Percentiles rank a stretch among this genome's conserved stretches.
phyloP scores from a whole-genome alignment of 495 filamentous ascomycete genomes.

The Evansstolkia leycettana region DNA sequence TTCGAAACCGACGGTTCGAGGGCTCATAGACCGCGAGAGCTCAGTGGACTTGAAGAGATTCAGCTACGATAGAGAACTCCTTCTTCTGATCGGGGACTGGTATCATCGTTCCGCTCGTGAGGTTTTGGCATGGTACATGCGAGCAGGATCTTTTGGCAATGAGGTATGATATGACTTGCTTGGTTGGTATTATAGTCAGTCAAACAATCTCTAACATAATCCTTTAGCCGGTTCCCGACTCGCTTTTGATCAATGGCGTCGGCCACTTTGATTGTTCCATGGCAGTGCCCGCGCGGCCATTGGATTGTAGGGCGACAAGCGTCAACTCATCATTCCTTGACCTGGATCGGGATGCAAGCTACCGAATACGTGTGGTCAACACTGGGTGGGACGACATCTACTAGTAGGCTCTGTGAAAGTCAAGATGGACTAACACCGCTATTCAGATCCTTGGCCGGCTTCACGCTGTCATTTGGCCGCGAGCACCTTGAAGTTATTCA shows the following conservation, averaged over 20 bases:
- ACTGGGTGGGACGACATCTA: slow-evolving; percentile 19
- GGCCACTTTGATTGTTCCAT: slow-evolving; percentile 37
- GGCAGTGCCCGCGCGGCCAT: slow-evolving; percentile 33
- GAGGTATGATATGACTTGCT: slow-evolving; percentile 18
- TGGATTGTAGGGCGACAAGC: slow-evolving; percentile 24
- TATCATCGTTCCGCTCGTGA: slow-evolving; percentile 32
- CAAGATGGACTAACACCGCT: background rate
- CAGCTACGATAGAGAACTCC: slow-evolving; percentile 25
- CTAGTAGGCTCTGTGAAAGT: background rate
- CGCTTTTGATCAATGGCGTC: slow-evolving; percentile 35
- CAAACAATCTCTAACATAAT: background rate
- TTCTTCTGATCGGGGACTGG: slow-evolving; percentile 42
- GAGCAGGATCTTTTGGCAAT: slow-evolving; percentile 31
- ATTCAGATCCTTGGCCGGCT: slow-evolving; percentile 30
- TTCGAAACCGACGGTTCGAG: slow-evolving; percentile 15
- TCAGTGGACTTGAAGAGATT: slow-evolving; percentile 3
- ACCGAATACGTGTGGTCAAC: slow-evolving; percentile 25
- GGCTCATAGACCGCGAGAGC: slow-evolving; percentile 6
- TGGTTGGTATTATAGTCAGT: background rate
- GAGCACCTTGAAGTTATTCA: slow-evolving; percentile 20
- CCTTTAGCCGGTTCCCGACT: slow-evolving; percentile 37
- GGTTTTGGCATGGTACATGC: slow-evolving; percentile 34
- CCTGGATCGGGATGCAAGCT: slow-evolving; percentile 7
- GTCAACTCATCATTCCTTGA: slow-evolving; percentile 12
- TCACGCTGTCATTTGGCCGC: slow-evolving; percentile 22